Evolutionary conservation across 352 stramenopile species (phyloP).

Genomic region (Globisporangium polare): DNA sequence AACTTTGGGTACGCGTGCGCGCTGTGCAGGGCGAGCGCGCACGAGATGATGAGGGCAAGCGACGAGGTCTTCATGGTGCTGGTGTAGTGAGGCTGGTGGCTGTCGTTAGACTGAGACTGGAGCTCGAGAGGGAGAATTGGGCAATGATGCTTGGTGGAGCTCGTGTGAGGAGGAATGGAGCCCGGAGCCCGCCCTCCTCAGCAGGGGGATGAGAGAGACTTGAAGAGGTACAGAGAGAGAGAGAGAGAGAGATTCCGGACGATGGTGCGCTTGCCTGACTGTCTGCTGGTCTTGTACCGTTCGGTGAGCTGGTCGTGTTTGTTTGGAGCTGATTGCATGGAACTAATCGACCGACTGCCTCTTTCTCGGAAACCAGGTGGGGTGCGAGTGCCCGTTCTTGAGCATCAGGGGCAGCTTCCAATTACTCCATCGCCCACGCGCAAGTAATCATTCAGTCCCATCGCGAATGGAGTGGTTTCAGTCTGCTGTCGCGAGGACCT

Average conservation of each 20-base stretch:
- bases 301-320: too few species aligned
- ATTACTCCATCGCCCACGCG: too few species aligned
- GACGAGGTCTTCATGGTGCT: constrained; percentile 7
- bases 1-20: constrained; percentile 8
- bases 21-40: constrained; percentile 1
- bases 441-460: too few species aligned
- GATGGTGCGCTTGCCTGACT: background rate
- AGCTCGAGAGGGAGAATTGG: background rate
- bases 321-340: too few species aligned
- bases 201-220: too few species aligned
- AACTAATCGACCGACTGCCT: background rate
- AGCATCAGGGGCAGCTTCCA: too few species aligned
- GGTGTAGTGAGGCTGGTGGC: background rate
- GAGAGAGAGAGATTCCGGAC: background rate
- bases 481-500: too few species aligned
- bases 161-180: background rate
- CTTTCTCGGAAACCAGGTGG: background rate
- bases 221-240: background rate
- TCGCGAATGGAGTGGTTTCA: too few species aligned
- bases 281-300: too few species aligned
- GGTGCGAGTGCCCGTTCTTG: too few species aligned
- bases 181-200: background rate
- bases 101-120: background rate
- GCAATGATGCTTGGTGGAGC: background rate
- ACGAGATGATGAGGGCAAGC: background rate